A percentile compares a stretch with the other conserved stretches of the same genome.
phyloP scores from a whole-genome alignment of 164 flowering plant species.

The Protea cynaroides region DNA sequence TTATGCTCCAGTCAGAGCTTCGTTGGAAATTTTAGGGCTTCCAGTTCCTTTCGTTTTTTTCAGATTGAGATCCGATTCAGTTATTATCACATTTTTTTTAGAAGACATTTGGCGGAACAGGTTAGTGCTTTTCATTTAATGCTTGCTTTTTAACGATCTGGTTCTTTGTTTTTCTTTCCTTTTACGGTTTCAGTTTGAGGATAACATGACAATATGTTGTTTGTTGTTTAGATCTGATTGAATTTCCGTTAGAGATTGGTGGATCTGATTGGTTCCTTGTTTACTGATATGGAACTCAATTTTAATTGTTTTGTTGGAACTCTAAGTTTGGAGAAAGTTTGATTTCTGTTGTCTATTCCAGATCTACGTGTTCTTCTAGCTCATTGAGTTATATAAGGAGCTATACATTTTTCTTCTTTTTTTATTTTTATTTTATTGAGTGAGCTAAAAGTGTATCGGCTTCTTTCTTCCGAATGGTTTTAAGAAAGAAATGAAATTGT shows the following conservation, averaged over 20 bases:
- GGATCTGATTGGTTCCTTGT: not conserved
- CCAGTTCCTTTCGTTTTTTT: not conserved
- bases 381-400: not conserved
- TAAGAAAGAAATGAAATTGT: not conserved
- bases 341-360: not conserved
- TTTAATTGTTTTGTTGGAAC: not conserved
- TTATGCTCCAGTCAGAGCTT: too few species aligned
- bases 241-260: not conserved
- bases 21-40: too few species aligned
- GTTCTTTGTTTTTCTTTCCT: too few species aligned
- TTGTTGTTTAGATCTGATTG: not conserved
- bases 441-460: too few species aligned
- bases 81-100: not conserved
- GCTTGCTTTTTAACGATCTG: not conserved
- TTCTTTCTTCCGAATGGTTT: not conserved
- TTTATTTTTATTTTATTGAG: too few species aligned
- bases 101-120: not conserved
- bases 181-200: too few species aligned
- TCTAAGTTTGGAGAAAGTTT: not conserved
- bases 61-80: not conserved
- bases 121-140: not conserved
- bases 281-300: not conserved
- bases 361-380: slow-evolving; percentile 1
- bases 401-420: not conserved
- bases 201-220: too few species aligned